Base-by-base conservation (phyloP, 192 early-diverging fungal genomes). In the Thamnidium elegans region DNA sequence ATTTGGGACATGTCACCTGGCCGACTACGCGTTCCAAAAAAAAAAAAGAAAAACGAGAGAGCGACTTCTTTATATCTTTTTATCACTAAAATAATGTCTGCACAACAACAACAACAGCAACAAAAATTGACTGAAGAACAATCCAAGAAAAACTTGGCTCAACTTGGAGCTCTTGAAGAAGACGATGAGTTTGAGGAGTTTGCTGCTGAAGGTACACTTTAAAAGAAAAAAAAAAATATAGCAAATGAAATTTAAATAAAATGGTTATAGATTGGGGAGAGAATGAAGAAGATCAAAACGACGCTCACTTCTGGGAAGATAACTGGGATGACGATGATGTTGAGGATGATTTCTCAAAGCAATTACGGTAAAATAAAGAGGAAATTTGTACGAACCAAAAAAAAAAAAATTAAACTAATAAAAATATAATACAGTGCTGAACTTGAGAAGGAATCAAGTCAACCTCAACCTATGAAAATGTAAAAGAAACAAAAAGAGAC, bases 151-250 rank as follows among this genome's bases (percentile, higher is more conserved):
- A 71, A 47, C 8, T 45, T 59, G 21, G 83, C 89, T 32, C 84
- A 86, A 52, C 66, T 90, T 15, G 81, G 84, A 19, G 79, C 81
- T n/a, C 76, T 94, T 45, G 90, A 92, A 68, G 92, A 94, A 58
- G 94, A 96, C 80, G 94, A 96, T 67, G 94, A 96, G 67, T 96
- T 96, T 79, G 92, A 96, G 71, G 94, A 96, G 73, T 96, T 96
- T 79, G 79, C 81, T 51, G 82, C 80, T 26, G 91, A 96, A 81
- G 87, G 92, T 92, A 79, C 50, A 32, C 13, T 19, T 9, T 19
- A 19, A 15, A n/a, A 17, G 0, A 13, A 13, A 48, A 48, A 48
- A 48, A 48, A 48, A n/a, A 6, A 0, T 19, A 48, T 15, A 48
- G 15, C 4, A 48, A 19, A 48, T 15, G 7, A n/a, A 19, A 48